Base-by-base conservation (phyloP, 2,329 filamentous ascomycete species). In the Cladosporium sp. region DNA sequence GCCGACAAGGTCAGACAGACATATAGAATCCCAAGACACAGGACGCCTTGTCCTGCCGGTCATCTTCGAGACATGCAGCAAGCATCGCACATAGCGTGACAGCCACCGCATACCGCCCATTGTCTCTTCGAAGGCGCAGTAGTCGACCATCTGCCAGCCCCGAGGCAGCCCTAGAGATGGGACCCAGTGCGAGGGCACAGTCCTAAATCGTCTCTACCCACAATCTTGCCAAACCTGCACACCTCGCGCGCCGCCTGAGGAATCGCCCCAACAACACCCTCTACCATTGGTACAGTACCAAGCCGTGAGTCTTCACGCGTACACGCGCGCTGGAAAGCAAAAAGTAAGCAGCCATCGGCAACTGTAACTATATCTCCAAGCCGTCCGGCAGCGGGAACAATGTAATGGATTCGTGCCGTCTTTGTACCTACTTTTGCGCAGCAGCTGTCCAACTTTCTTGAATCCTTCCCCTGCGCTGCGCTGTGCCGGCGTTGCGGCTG, bases 81-180 rank as follows among this genome's bases (percentile, higher is more conserved):
- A 56, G 28, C n/a, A 37, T 38, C 28, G 42, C 34, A 50, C 47
- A 36, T 28, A 20, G 47, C 28, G 47, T 38, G 34, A 47, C 42
- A 55, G 52, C 52, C 52, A 56, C 54, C 54, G 54, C 54, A 56
- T 56, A 47, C 54, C 54, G 54, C 54, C 36, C 51, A 43, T 43
- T 43, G 38, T 49, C 42, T 45, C 28, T 49, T 56, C 34, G 42
- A 25, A 56, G 8, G 17, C 17, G 52, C 52, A 55, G 52, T 47
- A 55, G 50, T 40, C 25, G 47, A 14, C 25, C 47, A 37, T 20
- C 25, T 37, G 25, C 38, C 47, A 50, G 30, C 47, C 47, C 9
- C 30, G 37, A 50, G 19, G 17, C 37, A 50, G 28, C 15, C 38
- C 38, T 19, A 40, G 15, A 49, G 30, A 30, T 17, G 25, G 25